Evolutionary conservation across 257 asterid genomes (phyloP).

Genomic region (Phtheirospermum japonicum): DNA sequence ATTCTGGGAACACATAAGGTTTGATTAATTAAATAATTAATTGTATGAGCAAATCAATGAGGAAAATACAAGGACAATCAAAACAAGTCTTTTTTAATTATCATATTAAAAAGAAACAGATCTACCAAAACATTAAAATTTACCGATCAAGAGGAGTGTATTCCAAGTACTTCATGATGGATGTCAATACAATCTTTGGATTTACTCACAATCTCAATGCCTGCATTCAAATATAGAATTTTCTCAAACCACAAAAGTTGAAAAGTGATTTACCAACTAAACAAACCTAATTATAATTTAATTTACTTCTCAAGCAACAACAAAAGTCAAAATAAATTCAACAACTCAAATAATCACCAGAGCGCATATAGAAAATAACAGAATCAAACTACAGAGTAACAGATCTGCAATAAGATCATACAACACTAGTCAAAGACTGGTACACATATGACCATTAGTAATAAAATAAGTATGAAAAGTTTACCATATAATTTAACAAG

Average conservation of each 20-base stretch:
- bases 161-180: constrained; percentile 85
- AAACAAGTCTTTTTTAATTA: neutral
- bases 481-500: no score
- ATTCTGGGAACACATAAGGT: constrained; percentile 44
- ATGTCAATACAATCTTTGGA: constrained; percentile 20
- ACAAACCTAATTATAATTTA: neutral
- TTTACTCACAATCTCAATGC: constrained; percentile 20
- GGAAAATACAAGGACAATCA: neutral
- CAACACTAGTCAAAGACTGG: neutral
- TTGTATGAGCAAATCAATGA: constrained; percentile 8
- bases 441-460: neutral
- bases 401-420: neutral
- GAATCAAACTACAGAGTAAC: neutral
- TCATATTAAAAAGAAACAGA: constrained; percentile 5
- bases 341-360: neutral
- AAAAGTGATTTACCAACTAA: neutral
- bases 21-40: constrained; percentile 6
- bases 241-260: constrained; percentile 9
- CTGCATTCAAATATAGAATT: constrained; percentile 23
- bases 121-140: constrained; percentile 16
- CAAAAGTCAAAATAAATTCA: neutral
- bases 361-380: neutral
- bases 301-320: neutral
- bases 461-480: neutral
- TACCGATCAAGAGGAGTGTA: constrained; percentile 81